Conservation (phyloP, 2,329 filamentous ascomycete genomes). For the Xylaria sp. region DNA sequence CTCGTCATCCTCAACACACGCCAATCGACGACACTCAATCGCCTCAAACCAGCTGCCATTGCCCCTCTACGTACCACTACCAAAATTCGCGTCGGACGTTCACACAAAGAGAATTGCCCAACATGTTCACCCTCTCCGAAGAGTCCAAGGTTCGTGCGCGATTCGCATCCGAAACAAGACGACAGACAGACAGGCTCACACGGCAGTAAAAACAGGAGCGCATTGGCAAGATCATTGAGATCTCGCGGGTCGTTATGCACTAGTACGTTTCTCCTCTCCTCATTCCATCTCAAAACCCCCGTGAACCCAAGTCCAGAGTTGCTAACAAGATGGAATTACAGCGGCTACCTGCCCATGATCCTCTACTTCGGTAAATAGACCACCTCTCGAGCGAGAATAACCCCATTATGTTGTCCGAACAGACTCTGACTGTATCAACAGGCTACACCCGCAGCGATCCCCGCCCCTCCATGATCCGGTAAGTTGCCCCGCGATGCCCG, state of each 20-base stretch:
- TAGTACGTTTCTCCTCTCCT: slow-evolving; percentile 60
- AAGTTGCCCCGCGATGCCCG: slow-evolving; percentile 14
- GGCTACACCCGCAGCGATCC: slow-evolving; percentile 94
- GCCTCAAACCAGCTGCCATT: not conserved
- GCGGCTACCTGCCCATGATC: slow-evolving; percentile 93
- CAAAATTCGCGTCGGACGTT: not conserved
- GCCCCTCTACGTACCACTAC: not conserved
- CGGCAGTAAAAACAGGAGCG: slow-evolving; percentile 64
- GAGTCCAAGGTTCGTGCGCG: slow-evolving; percentile 75
- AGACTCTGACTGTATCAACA: slow-evolving; percentile 32
- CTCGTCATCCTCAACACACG: slow-evolving; percentile 8
- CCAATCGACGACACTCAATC: not conserved
- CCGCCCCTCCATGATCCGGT: slow-evolving; percentile 65
- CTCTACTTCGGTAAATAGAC: slow-evolving; percentile 75
- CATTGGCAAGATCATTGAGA: slow-evolving; percentile 92
- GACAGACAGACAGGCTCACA: slow-evolving; percentile 12
- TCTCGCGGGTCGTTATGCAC: slow-evolving; percentile 89
- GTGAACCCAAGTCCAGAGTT: not conserved
- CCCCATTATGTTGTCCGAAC: not conserved
- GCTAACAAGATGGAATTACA: slow-evolving; percentile 32
- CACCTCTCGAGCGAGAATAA: not conserved
- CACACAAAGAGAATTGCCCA: slow-evolving; percentile 23
- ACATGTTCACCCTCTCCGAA: slow-evolving; percentile 72
- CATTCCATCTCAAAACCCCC: not conserved
- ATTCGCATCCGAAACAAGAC: not conserved